Evolutionary conservation across 1,139 yeast genomes (phyloP).

Genomic region (Saccharomyces pastorianus): DNA sequence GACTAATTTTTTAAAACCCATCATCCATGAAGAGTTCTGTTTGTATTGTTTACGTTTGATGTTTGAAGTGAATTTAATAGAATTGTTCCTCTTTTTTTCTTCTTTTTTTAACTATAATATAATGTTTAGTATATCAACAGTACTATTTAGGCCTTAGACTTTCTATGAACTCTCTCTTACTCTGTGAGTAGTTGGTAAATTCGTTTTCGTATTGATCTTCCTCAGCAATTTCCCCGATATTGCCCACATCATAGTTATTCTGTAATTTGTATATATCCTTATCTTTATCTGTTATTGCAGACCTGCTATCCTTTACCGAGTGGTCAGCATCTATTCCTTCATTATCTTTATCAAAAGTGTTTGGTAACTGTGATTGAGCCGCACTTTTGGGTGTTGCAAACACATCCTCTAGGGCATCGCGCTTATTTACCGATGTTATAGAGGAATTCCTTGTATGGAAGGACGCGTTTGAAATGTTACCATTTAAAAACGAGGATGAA

Average conservation of each 20-base stretch:
- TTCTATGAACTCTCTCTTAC: conserved; percentile 34
- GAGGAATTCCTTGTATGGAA: conserved; percentile 24
- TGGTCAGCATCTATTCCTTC: background rate
- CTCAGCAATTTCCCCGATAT: conserved; percentile 32
- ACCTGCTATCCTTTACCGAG: background rate
- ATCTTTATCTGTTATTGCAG: conserved; percentile 6
- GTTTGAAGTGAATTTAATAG: background rate
- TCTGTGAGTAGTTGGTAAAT: conserved; percentile 35
- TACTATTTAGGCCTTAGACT: conserved; percentile 33
- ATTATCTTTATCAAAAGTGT: background rate
- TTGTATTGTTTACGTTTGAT: background rate
- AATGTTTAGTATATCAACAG: conserved; percentile 1
- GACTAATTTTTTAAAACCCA: background rate
- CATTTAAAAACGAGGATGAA: conserved; percentile 23
- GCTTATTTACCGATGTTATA: conserved; percentile 11
- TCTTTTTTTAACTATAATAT: background rate
- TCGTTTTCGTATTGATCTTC: conserved; percentile 39
- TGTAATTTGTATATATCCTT: conserved; percentile 26
- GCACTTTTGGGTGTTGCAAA: conserved; percentile 22
- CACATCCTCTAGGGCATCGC: conserved; percentile 15
- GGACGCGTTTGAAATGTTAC: conserved; percentile 19
- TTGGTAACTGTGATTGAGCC: conserved; percentile 2
- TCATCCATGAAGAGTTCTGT: background rate
- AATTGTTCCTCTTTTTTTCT: background rate
- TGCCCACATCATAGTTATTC: conserved; percentile 31